Percentiles rank a stretch among this genome's conserved stretches.
phyloP scores from a whole-genome alignment of 306 rosid genomes.

The Dryas octopetala region DNA sequence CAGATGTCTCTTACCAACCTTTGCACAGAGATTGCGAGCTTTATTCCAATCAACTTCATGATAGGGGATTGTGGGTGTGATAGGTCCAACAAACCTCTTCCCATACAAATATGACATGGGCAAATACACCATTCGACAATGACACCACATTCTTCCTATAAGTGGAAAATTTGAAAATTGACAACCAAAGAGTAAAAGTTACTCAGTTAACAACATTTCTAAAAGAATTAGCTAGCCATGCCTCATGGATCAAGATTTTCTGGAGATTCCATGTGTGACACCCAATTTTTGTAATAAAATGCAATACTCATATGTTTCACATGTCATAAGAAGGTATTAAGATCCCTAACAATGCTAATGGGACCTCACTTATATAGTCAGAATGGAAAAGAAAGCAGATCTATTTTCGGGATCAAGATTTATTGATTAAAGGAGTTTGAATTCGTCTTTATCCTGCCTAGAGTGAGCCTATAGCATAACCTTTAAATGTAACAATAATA shows the following conservation, averaged over 20 bases:
- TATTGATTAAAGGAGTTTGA: neutral
- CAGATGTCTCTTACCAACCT: slow-evolving; percentile 48
- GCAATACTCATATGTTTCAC: neutral
- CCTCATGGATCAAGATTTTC: too few species aligned
- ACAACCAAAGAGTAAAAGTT: slow-evolving; percentile 1
- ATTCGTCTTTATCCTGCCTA: too few species aligned
- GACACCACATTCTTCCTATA: slow-evolving; percentile 44
- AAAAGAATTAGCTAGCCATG: too few species aligned
- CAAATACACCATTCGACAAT: slow-evolving; percentile 42
- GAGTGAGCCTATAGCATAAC: neutral
- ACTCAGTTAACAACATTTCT: neutral
- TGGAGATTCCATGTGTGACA: too few species aligned
- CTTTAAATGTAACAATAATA: neutral
- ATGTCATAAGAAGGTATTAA: neutral
- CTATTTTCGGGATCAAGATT: neutral
- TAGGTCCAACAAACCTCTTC: slow-evolving; percentile 62
- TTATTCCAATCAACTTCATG: slow-evolving; percentile 78
- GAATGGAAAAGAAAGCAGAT: neutral
- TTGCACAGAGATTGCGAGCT: slow-evolving; percentile 72
- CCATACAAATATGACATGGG: slow-evolving; percentile 49
- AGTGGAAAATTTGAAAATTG: neutral
- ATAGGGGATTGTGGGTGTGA: slow-evolving; percentile 65
- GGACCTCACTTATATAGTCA: neutral
- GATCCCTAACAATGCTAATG: neutral
- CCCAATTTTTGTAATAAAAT: too few species aligned